Base-by-base conservation (phyloP, 345 rosid species). In the Eucalyptus polyanthemos region DNA sequence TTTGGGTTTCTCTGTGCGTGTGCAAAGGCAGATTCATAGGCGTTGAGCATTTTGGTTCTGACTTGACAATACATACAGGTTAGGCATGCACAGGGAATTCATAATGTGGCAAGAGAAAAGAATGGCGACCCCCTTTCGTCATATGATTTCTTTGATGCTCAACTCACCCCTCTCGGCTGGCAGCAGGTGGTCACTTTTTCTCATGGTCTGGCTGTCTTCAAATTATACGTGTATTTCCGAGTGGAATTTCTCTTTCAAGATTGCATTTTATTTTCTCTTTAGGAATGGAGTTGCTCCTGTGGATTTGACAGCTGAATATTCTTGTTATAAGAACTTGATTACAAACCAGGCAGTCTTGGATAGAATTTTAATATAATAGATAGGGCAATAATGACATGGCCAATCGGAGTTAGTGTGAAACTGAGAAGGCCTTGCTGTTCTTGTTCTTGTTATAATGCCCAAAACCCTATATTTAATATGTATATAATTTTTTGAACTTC, bases 21-120 rank as follows among this genome's bases (percentile, higher is more conserved):
- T 1, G 49, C 7, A 54, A 54, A 22, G 60, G 29, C 67, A 40
- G 67, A 42, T 51, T 54, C 69, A 22, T 53, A 10, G 65, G 49
- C 44, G 15, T 51, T 37, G 24, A 37, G 69, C 29, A 17, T 7
- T 19, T 87, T 14, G 69, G 31, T 29, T 88, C 87, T 40, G 31
- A 83, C 50, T 58, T 85, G 42, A 58, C 42, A 34, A 76, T 21
- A 19, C 86, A 8, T 91, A 42, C 88, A 97, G 99, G 96, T 96
- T 86, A 94, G 99, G 90, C 99, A 97, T 90, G 99, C 99, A 25
- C 97, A 97, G 90, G 99, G 99, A 91, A 85, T 96, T 92, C 99
- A 96, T 87, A 97, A 97, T 53, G 97, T 95, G 19, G 97, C 88
- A 89, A 97, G 95, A 87, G 97, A 96, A 27, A 96, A 93, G 89